phyloP scores from a whole-genome alignment of 2,329 filamentous ascomycete species.

The Neopestalotiopsis clavispora region DNA sequence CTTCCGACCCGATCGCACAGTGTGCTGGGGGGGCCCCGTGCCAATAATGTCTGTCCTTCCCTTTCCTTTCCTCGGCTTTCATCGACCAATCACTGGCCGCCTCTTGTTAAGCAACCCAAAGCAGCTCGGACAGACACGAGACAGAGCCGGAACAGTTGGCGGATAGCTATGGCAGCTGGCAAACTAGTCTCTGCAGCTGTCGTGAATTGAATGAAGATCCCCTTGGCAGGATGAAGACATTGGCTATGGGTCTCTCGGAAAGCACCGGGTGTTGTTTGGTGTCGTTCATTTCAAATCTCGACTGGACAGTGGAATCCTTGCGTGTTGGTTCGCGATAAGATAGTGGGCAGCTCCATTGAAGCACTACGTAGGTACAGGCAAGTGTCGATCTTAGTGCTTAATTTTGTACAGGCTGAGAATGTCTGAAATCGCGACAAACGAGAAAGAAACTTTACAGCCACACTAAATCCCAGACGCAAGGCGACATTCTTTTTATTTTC shows the following conservation, averaged over 20 bases:
- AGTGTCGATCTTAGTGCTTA: not conserved
- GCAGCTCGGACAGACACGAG: not conserved
- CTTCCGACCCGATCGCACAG: conserved; percentile 14
- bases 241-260: conserved; percentile 12
- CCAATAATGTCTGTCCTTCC: not conserved
- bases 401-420: not conserved
- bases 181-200: not conserved
- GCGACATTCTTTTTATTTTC: not conserved
- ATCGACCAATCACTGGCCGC: conserved; percentile 11
- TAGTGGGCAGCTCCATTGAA: not conserved
- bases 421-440: not conserved
- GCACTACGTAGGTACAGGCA: not conserved
- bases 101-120: conserved; percentile 13
- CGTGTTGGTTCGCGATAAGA: not conserved
- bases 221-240: not conserved
- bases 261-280: conserved; percentile 15
- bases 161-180: not conserved
- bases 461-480: not conserved
- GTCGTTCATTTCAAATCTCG: not conserved
- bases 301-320: not conserved
- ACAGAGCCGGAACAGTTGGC: not conserved
- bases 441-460: not conserved
- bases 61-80: conserved; percentile 15
- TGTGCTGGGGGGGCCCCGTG: conserved; percentile 5
- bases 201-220: not conserved